A percentile compares a stretch with the other conserved stretches of the same genome.
Conservation (phyloP, 441 rosid genomes). For the Lepidium campestre region DNA sequence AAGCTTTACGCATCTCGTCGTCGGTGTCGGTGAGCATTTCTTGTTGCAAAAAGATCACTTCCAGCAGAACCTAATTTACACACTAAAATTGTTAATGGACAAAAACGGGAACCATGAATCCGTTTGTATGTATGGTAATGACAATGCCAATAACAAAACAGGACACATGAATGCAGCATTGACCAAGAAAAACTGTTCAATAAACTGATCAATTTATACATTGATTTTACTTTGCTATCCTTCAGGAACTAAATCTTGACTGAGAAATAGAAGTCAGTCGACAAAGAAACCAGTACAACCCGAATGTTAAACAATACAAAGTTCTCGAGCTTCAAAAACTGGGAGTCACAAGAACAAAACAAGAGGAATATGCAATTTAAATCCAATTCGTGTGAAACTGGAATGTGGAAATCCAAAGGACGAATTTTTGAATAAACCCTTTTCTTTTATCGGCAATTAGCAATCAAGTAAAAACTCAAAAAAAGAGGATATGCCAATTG, state of each 20-base stretch:
- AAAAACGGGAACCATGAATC: neutral
- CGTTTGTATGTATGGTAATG: neutral
- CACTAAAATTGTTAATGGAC: neutral
- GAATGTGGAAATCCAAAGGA: no score
- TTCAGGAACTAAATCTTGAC: neutral
- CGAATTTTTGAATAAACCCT: neutral
- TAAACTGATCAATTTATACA: neutral
- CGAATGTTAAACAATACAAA: no score
- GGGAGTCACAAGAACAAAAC: no score
- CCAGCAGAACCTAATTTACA: neutral
- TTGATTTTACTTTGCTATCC: neutral
- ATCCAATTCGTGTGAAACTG: no score
- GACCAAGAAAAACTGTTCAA: neutral
- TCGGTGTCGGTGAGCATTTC: neutral
- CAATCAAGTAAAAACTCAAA: neutral
- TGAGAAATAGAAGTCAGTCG: neutral
- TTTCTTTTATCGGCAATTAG: neutral
- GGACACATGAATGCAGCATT: neutral
- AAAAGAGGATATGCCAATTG: neutral
- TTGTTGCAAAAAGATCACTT: constrained; percentile 3
- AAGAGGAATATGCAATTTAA: no score
- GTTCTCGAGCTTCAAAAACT: no score
- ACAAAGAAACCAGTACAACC: neutral
- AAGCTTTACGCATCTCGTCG: constrained; percentile 31
- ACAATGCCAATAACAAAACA: neutral